These are phyloP conservation scores for Margaritispora aquatica DNA, from an alignment of 495 filamentous ascomycete species.

Conservation along the genomic window DNA sequence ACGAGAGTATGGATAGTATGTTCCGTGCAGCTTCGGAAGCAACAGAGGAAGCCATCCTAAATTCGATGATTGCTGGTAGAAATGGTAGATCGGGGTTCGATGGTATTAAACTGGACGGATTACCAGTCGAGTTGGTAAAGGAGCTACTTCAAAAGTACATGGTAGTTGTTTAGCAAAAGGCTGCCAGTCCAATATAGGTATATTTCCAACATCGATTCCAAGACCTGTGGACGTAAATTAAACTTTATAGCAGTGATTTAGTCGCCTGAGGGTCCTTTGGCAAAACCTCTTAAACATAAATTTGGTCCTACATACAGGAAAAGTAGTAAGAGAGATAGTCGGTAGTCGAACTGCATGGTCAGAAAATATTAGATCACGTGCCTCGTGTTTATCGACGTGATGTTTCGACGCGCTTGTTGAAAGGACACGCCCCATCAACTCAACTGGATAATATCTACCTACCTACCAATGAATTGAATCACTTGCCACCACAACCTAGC, in stretches of 20 bases:
- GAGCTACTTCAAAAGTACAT: slow-evolving; percentile 3
- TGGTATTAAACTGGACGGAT: slow-evolving; percentile 10
- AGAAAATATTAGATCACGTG: not conserved
- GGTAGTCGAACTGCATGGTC: too few species aligned
- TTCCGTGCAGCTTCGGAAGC: slow-evolving; percentile 22
- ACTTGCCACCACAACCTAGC: not conserved
- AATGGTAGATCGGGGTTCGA: slow-evolving; percentile 17
- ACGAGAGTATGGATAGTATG: slow-evolving; percentile 23
- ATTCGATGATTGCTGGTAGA: slow-evolving; percentile 21
- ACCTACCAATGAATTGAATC: not conserved
- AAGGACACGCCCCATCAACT: not conserved
- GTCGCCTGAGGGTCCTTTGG: too few species aligned
- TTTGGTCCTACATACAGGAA: too few species aligned
- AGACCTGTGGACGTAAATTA: too few species aligned
- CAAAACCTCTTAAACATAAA: too few species aligned
- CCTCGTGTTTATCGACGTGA: not conserved
- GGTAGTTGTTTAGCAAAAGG: not conserved
- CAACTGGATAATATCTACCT: not conserved
- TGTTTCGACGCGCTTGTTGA: not conserved
- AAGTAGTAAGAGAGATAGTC: too few species aligned
- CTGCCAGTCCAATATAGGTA: not conserved
- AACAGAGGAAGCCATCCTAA: slow-evolving; percentile 26
- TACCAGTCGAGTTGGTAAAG: slow-evolving; percentile 7
- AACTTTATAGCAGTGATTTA: too few species aligned
- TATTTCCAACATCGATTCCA: too few species aligned